Base-by-base conservation (phyloP, 164 flowering plant species). In the Malania oleifera region DNA sequence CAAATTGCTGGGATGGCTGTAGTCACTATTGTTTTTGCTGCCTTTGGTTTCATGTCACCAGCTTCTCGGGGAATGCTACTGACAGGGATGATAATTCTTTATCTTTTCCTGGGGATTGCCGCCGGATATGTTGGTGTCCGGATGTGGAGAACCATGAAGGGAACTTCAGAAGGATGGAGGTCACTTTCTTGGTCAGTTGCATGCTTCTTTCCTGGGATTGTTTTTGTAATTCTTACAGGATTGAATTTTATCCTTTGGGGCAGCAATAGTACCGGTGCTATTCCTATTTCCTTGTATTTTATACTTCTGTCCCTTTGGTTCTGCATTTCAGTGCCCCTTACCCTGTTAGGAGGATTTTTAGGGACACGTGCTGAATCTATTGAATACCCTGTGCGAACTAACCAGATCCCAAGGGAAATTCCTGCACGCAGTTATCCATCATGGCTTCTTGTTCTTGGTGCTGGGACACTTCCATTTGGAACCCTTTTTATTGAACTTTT, bases 91-190 rank as follows among this genome's bases (percentile, higher is more conserved):
- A 23, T 64, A 0, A 24, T 64, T 10, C 48, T 57, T 18, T 64
- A 64, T 38, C 55, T 56, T 17, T n/a, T 50, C 23, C 39, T 64
- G 39, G 67, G 67, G 3, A 40, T 64, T 13, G 56, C 51, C 0
- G 67, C 67, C 6, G 67, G 67, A 1, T 64, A 64, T 28, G 56
- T 29, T 26, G 67, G 29, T 20, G 56, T 56, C 9, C 52, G 67
- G 28, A 48, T 64, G 6, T 64, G 67, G 67, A 57, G 39, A 17
- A 48, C 61, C 3, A 31, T 31, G 35, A 31, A 31, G 35, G 35
- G 35, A 31, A 31, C 35, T 31, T 31, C 35, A 31, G 35, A 31
- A 4, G 35, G 35, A 9, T 31, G 35, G 35, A 31, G 35, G 35
- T 31, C 35, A 31, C 35, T 31, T 31, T 31, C 35, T 31, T 31